Evolutionary conservation across 306 rosid species (phyloP).

Genomic region (Purshia tridentata): DNA sequence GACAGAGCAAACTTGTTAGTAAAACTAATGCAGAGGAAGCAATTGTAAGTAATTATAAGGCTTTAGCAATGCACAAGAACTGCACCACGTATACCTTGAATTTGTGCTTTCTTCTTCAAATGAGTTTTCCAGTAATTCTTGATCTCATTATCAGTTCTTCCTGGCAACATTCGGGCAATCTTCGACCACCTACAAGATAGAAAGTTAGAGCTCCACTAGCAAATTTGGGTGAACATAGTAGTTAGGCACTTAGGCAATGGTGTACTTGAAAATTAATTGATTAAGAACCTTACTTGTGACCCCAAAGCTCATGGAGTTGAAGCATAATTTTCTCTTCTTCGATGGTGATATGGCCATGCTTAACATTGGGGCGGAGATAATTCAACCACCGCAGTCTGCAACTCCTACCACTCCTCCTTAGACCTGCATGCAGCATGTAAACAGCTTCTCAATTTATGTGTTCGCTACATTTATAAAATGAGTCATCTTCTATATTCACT

Average conservation of each 20-base stretch:
- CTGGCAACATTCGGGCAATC: conserved; percentile 61
- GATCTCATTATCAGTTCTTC: conserved; percentile 72
- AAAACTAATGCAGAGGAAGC: conserved; percentile 1
- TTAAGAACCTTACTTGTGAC: conserved; percentile 64
- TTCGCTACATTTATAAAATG: not conserved
- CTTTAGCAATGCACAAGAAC: not conserved
- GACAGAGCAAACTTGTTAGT: not conserved
- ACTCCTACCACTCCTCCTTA: conserved; percentile 79
- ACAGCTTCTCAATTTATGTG: not conserved
- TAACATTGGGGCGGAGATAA: conserved; percentile 72
- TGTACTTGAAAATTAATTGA: not conserved
- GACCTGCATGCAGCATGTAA: conserved; percentile 35
- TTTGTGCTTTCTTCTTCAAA: conserved; percentile 41
- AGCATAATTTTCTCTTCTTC: conserved; percentile 57
- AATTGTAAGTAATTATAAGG: not conserved
- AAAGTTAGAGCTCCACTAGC: not conserved
- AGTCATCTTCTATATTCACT: not conserved
- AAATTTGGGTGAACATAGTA: not conserved
- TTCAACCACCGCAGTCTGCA: conserved; percentile 85
- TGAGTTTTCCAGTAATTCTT: conserved; percentile 74
- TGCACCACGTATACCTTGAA: conserved; percentile 26
- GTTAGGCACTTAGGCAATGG: not conserved
- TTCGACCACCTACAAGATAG: conserved; percentile 55
- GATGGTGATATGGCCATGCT: conserved; percentile 44
- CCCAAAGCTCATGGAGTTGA: conserved; percentile 70